phyloP scores from a whole-genome alignment of 441 rosid genomes.

The Corymbia citriodora region DNA sequence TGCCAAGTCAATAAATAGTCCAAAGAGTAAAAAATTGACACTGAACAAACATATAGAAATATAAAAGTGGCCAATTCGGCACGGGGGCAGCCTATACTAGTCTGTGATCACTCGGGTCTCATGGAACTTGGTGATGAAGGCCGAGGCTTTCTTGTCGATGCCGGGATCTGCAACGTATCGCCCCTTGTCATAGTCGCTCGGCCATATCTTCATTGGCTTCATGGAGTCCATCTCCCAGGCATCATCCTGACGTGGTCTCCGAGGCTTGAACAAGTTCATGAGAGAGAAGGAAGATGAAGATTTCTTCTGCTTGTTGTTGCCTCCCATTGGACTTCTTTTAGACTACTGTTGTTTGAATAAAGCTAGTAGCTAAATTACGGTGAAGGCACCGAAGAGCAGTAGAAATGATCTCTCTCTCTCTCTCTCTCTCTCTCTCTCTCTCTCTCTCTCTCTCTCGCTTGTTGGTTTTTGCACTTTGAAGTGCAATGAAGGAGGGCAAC shows the following conservation, averaged over 20 bases:
- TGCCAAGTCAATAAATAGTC: background rate
- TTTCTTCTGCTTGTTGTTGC: constrained; percentile 29
- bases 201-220: background rate
- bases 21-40: background rate
- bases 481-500: background rate
- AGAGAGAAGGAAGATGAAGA: constrained; percentile 22
- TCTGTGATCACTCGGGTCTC: background rate
- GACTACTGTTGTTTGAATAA: background rate
- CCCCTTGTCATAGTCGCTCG: background rate
- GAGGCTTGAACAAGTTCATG: constrained; percentile 29
- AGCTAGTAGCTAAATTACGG: background rate
- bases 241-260: constrained; percentile 11
- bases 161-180: background rate
- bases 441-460: background rate
- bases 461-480: background rate
- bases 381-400: background rate
- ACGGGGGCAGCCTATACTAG: background rate
- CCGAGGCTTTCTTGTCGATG: background rate
- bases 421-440: background rate
- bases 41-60: background rate
- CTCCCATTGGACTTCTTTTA: constrained; percentile 22
- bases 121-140: background rate
- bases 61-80: background rate
- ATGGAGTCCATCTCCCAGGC: background rate
- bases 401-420: background rate